Evolutionary conservation across 805 yeast species (phyloP).

Genomic region (Candida sonorensis): DNA sequence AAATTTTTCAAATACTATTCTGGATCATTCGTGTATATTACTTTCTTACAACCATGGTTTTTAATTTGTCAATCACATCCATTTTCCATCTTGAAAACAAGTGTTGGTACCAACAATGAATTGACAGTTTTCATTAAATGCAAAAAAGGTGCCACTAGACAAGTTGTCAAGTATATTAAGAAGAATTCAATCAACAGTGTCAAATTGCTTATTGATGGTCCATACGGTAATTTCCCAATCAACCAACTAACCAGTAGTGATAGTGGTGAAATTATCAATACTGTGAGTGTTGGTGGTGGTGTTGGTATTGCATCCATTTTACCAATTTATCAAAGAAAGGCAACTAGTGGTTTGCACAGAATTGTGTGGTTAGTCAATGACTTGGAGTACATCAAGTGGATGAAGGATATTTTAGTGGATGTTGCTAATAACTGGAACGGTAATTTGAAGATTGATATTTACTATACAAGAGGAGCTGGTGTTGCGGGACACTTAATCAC

Average conservation of each 20-base stretch:
- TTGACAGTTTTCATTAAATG: slow-evolving; percentile 38
- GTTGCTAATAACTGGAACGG: slow-evolving; percentile 1
- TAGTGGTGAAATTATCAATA: slow-evolving; percentile 1
- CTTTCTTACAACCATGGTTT: slow-evolving; percentile 42
- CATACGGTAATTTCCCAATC: slow-evolving; percentile 41
- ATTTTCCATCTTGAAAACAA: slow-evolving; percentile 46
- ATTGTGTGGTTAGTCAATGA: slow-evolving; percentile 17
- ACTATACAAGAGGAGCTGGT: slow-evolving; percentile 4
- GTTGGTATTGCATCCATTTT: slow-evolving; percentile 16
- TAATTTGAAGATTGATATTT: slow-evolving; percentile 7
- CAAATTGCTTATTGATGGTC: slow-evolving; percentile 50
- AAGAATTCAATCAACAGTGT: slow-evolving; percentile 23
- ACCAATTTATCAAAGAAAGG: slow-evolving; percentile 5
- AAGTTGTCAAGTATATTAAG: slow-evolving; percentile 5
- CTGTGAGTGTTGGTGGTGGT: slow-evolving; percentile 19
- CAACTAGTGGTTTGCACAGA: slow-evolving; percentile 3
- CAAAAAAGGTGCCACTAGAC: slow-evolving; percentile 45
- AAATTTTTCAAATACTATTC: slow-evolving; percentile 29
- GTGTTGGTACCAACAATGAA: slow-evolving; percentile 8
- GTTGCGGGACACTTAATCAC: no score
- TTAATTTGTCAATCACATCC: slow-evolving; percentile 67
- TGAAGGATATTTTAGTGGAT: slow-evolving; percentile 8
- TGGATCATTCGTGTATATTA: slow-evolving; percentile 46
- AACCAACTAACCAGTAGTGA: slow-evolving; percentile 1
- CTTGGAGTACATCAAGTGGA: slow-evolving; percentile 6